Evolutionary conservation across 2,329 filamentous ascomycete species (phyloP).

Genomic region (Cladosporium sphaerospermum): DNA sequence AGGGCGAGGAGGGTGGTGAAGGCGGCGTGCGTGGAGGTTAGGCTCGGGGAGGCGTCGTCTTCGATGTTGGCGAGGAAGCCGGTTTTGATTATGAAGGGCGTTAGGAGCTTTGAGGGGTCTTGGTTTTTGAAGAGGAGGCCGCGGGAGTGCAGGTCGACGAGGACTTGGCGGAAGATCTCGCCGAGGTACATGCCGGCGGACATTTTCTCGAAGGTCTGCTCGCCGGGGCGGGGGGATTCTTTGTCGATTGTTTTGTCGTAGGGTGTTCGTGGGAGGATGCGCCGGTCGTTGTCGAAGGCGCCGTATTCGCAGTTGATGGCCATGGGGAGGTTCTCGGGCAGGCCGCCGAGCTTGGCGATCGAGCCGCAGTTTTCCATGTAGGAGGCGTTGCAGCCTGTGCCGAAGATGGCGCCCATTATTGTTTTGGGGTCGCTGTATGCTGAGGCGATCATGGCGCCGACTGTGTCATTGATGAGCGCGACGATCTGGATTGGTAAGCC

Average conservation of each 20-base stretch:
- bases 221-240: conserved; percentile 83
- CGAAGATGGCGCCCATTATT: conserved; percentile 88
- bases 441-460: conserved; percentile 83
- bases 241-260: conserved; percentile 87
- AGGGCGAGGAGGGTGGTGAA: conserved; percentile 25
- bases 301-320: conserved; percentile 99
- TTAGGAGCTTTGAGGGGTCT: conserved; percentile 68
- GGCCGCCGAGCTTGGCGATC: conserved; percentile 75
- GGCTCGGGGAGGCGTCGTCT: conserved; percentile 42
- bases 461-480: conserved; percentile 88
- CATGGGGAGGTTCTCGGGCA: conserved; percentile 74
- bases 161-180: conserved; percentile 83
- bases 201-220: conserved; percentile 98
- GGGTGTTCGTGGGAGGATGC: conserved; percentile 76
- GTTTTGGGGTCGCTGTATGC: conserved; percentile 80
- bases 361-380: conserved; percentile 83
- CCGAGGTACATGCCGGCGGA: conserved; percentile 90
- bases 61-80: conserved; percentile 88
- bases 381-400: conserved; percentile 87
- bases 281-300: conserved; percentile 91
- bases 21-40: conserved; percentile 19
- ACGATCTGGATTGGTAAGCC: conserved; percentile 79
- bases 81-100: conserved; percentile 79
- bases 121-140: conserved; percentile 73
- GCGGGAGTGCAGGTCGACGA: conserved; percentile 76